Conservation (phyloP, 2,329 filamentous ascomycete genomes). For the Arthrobotrys entomopaga region DNA sequence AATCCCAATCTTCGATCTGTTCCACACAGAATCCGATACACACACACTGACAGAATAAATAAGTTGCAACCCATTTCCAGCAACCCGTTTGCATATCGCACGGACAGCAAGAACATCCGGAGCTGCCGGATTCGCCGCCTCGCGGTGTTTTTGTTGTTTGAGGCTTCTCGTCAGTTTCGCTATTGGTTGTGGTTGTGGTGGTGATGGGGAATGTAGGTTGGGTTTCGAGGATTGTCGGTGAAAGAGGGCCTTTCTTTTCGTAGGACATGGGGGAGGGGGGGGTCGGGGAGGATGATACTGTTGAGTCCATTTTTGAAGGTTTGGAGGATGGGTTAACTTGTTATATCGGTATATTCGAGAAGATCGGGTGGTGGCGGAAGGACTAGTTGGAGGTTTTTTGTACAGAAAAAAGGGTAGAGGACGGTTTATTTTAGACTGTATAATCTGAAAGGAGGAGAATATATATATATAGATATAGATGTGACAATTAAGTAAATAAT, state of each 20-base stretch:
- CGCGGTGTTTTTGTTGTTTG: slow-evolving; percentile 3
- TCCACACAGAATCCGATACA: slow-evolving; percentile 33
- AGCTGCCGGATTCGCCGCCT: background rate
- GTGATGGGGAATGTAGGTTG: slow-evolving; percentile 31
- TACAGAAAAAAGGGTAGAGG: no score
- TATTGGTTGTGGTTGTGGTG: background rate
- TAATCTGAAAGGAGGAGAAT: no score
- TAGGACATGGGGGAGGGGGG: slow-evolving; percentile 31
- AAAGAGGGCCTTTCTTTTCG: slow-evolving; percentile 30
- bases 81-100: slow-evolving; percentile 8
- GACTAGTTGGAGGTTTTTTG: no score
- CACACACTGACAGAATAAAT: slow-evolving; percentile 34
- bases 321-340: no score
- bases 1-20: slow-evolving; percentile 18
- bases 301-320: slow-evolving; percentile 14
- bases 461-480: no score
- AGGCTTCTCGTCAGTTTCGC: background rate
- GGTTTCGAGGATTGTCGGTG: slow-evolving; percentile 41
- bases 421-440: no score
- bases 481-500: no score
- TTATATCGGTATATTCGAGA: no score
- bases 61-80: slow-evolving; percentile 36
- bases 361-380: no score
- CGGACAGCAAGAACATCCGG: slow-evolving; percentile 15
- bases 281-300: slow-evolving; percentile 19